Conservation (phyloP, 306 rosid genomes). For the Betula pendula region DNA sequence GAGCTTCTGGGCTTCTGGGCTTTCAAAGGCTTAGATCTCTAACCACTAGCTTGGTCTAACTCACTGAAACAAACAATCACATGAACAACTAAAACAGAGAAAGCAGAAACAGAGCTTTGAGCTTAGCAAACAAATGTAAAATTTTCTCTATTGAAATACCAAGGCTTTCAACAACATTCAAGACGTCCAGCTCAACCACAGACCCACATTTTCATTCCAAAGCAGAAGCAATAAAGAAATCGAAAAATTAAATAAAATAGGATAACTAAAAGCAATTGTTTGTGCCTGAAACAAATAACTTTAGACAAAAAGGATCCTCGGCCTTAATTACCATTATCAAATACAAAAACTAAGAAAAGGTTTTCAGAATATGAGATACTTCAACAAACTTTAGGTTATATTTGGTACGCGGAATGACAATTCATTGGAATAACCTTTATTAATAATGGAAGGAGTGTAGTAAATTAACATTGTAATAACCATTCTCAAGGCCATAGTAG, state of each 20-base stretch:
- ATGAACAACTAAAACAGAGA: conserved; percentile 16
- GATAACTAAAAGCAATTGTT: background rate
- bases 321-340: too few species aligned
- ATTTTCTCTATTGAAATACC: background rate
- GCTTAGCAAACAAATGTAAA: conserved; percentile 4
- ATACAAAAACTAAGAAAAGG: conserved; percentile 1
- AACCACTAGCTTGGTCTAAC: conserved; percentile 18
- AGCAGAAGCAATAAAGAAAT: conserved; percentile 10
- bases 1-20: background rate
- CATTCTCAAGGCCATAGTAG: too few species aligned
- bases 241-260: too few species aligned
- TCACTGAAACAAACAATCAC: conserved; percentile 10
- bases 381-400: too few species aligned
- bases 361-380: too few species aligned
- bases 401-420: too few species aligned
- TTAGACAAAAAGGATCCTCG: too few species aligned
- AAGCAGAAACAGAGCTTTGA: conserved; percentile 1
- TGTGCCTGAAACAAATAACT: background rate
- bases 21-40: conserved; percentile 37
- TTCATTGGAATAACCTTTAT: too few species aligned
- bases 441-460: too few species aligned
- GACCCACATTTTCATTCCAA: conserved; percentile 17
- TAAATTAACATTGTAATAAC: too few species aligned
- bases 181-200: conserved; percentile 14
- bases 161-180: conserved; percentile 1